Conservation (phyloP, 1,139 yeast species). For the Pichia inconspicua region DNA sequence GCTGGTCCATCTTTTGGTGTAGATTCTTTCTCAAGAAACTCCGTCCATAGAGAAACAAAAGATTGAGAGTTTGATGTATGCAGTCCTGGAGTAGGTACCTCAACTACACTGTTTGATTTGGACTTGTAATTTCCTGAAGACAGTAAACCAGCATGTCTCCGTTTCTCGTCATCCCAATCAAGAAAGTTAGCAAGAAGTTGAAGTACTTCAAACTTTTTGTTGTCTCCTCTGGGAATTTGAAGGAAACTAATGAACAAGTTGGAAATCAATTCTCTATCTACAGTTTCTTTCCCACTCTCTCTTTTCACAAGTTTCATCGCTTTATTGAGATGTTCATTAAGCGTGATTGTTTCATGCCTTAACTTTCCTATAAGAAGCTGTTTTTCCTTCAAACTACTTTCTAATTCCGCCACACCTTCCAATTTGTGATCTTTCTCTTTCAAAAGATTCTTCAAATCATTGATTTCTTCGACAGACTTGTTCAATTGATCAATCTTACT, state of each 20-base stretch:
- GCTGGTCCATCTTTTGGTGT: conserved; percentile 18
- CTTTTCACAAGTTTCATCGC: conserved; percentile 78
- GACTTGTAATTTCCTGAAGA: conserved; percentile 32
- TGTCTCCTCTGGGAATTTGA: conserved; percentile 84
- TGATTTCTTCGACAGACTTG: conserved; percentile 18
- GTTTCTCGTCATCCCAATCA: conserved; percentile 82
- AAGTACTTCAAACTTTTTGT: conserved; percentile 87
- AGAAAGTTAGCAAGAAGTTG: conserved; percentile 75
- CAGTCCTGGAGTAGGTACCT: conserved; percentile 22
- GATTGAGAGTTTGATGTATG: conserved; percentile 49
- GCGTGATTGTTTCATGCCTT: conserved; percentile 90
- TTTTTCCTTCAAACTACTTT: conserved; percentile 59
- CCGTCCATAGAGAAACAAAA: conserved; percentile 84
- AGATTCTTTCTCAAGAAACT: conserved; percentile 69
- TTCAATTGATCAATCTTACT: conserved; percentile 10
- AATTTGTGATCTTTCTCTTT: conserved; percentile 25
- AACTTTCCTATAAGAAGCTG: conserved; percentile 78
- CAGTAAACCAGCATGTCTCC: conserved; percentile 72
- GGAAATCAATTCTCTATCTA: conserved; percentile 82
- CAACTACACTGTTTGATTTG: conserved; percentile 22
- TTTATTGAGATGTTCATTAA: conserved; percentile 89
- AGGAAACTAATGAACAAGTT: conserved; percentile 80
- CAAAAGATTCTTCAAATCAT: conserved; percentile 15
- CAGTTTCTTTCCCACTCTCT: conserved; percentile 62
- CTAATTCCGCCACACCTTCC: conserved; percentile 31